Conservation (phyloP, 2,329 filamentous ascomycete genomes). For the Botrytis fabae region DNA sequence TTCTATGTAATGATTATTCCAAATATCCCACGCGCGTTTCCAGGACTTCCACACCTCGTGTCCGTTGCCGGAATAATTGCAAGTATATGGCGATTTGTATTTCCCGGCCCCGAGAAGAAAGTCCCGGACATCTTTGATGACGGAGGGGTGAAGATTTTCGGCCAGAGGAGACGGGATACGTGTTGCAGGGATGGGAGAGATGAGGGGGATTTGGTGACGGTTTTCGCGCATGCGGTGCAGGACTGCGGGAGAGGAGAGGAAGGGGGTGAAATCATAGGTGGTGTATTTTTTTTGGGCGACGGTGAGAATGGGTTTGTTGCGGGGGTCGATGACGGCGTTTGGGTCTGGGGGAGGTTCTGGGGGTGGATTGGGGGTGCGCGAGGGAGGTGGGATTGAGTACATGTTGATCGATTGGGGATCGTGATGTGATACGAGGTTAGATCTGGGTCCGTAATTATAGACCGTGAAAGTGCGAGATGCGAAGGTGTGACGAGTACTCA, state of each 20-base stretch:
- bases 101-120: not conserved
- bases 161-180: constrained; percentile 31
- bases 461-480: not conserved
- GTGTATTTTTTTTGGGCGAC: constrained; percentile 11
- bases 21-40: constrained; percentile 40
- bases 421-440: not conserved
- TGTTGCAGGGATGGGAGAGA: constrained; percentile 29
- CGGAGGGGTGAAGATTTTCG: constrained; percentile 28
- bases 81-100: not conserved
- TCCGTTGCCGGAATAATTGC: constrained; percentile 21
- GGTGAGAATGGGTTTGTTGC: not conserved
- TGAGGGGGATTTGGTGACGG: constrained; percentile 20
- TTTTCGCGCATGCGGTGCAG: constrained; percentile 4
- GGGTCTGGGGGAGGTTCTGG: not conserved
- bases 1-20: constrained; percentile 38
- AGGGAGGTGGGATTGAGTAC: not conserved
- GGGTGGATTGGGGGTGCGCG: not conserved
- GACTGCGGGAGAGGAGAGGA: constrained; percentile 28
- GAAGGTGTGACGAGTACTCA: not conserved
- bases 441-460: not conserved
- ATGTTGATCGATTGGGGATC: not conserved
- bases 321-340: not conserved
- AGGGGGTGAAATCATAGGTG: constrained; percentile 28
- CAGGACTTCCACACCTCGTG: constrained; percentile 36
- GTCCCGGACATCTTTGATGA: constrained; percentile 24